Conservation (phyloP, 352 stramenopile species). For the Thalassiosira mediterranea region DNA sequence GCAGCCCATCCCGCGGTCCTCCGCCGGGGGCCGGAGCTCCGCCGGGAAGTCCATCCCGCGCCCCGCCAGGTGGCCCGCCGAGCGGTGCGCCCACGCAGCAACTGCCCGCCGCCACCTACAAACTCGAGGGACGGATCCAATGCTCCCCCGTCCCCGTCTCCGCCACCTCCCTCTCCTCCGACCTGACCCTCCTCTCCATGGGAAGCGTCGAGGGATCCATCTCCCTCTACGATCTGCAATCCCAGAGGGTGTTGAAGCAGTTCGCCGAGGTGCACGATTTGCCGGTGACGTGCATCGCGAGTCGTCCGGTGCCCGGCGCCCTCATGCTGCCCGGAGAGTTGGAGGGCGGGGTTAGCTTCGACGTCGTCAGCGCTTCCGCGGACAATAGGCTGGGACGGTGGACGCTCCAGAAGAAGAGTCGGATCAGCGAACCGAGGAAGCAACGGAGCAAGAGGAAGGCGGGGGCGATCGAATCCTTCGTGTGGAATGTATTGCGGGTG, state of each 20-base stretch:
- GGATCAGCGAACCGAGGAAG: constrained; percentile 19
- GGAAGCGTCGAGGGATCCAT: constrained; percentile 72
- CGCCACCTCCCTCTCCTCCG: constrained; percentile 63
- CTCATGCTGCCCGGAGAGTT: constrained; percentile 63
- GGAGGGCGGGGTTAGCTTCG: constrained; percentile 59
- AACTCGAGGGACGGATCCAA: constrained; percentile 45
- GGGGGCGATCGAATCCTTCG: constrained; percentile 15
- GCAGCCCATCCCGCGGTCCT: too few relatives aligned
- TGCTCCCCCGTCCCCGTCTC: constrained; percentile 68
- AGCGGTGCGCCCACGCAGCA: background rate
- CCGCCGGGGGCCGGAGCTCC: too few relatives aligned
- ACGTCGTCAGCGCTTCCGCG: constrained; percentile 70
- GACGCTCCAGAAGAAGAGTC: constrained; percentile 62
- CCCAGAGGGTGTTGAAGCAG: constrained; percentile 56
- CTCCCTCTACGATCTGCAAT: constrained; percentile 59
- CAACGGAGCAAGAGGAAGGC: constrained; percentile 3
- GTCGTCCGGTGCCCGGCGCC: constrained; percentile 52
- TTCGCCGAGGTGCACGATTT: constrained; percentile 79
- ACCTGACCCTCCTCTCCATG: constrained; percentile 57
- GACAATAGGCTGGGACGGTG: constrained; percentile 71
- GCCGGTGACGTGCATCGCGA: constrained; percentile 78
- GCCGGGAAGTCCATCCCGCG: too few relatives aligned
- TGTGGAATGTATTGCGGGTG: constrained; percentile 31
- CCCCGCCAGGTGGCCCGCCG: background rate
- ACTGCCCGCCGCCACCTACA: constrained; percentile 3